Evolutionary conservation across 371 early-diverging fungal genomes (phyloP).

Genomic region (Apophysomyces elegans): DNA sequence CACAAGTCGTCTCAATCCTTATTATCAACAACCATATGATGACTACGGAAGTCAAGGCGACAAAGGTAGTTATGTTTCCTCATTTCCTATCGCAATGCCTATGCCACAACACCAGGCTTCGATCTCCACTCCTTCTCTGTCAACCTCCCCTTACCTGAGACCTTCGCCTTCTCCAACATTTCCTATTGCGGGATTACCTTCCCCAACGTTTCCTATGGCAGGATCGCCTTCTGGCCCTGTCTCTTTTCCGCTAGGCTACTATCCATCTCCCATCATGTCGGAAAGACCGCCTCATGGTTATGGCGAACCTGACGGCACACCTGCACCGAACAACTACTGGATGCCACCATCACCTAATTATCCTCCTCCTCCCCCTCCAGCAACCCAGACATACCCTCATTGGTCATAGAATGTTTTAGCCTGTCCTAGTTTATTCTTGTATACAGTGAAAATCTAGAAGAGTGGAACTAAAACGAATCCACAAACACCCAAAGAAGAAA

Average conservation of each 20-base stretch:
- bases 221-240: neutral
- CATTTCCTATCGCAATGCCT: neutral
- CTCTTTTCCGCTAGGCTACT: neutral
- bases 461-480: no score
- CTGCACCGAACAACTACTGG: constrained; percentile 1
- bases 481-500: no score
- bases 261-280: constrained; percentile 1
- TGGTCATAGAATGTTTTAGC: constrained; percentile 1
- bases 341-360: neutral
- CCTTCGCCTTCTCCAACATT: constrained; percentile 4
- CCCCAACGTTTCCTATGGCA: neutral
- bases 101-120: constrained; percentile 7
- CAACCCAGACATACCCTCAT: constrained; percentile 1
- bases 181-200: neutral
- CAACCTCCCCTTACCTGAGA: neutral
- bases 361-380: neutral
- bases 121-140: neutral
- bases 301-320: neutral
- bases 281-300: constrained; percentile 3
- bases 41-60: neutral
- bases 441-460: neutral
- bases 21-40: neutral
- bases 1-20: neutral
- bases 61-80: neutral
- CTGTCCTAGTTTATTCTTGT: neutral